Conservation (phyloP, 768 basidiomycete genomes). For the Mycena galericulata region DNA sequence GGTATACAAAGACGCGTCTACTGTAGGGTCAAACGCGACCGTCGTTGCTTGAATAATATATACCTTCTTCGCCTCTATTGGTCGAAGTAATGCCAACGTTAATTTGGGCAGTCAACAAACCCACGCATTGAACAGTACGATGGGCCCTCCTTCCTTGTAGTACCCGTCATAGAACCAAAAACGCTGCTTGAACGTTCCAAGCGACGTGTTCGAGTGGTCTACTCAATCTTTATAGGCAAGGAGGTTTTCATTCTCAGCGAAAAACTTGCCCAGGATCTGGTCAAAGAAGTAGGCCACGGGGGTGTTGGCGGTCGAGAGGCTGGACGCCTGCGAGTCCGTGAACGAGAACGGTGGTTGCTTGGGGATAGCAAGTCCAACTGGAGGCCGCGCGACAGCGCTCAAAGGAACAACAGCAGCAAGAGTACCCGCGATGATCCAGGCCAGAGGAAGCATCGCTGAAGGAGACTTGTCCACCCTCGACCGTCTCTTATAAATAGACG, state of each 20-base stretch:
- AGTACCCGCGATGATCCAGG: conserved; percentile 20
- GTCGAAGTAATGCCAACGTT: neutral
- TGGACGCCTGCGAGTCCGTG: neutral
- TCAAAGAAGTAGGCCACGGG: conserved; percentile 50
- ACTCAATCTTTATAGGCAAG: too few relatives aligned
- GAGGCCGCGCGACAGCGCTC: conserved; percentile 6
- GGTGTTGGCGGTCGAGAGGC: neutral
- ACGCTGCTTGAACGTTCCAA: conserved; percentile 65
- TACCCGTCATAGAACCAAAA: conserved; percentile 62
- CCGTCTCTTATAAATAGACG: too few relatives aligned
- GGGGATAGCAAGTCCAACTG: neutral
- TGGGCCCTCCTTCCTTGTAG: conserved; percentile 47
- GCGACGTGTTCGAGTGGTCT: conserved; percentile 59
- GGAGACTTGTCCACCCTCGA: too few relatives aligned
- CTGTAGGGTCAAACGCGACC: neutral
- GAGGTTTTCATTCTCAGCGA: too few relatives aligned
- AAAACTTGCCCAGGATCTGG: too few relatives aligned
- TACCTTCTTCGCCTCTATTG: conserved; percentile 25
- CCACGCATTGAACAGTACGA: conserved; percentile 27
- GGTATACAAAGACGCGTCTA: conserved; percentile 31
- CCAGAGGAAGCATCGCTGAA: conserved; percentile 18
- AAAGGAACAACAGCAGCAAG: conserved; percentile 6
- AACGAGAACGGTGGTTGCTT: conserved; percentile 27
- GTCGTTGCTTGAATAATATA: neutral
- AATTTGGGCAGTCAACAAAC: neutral